phyloP scores from a whole-genome alignment of 768 basidiomycete genomes.

The Suillus tomentosus region DNA sequence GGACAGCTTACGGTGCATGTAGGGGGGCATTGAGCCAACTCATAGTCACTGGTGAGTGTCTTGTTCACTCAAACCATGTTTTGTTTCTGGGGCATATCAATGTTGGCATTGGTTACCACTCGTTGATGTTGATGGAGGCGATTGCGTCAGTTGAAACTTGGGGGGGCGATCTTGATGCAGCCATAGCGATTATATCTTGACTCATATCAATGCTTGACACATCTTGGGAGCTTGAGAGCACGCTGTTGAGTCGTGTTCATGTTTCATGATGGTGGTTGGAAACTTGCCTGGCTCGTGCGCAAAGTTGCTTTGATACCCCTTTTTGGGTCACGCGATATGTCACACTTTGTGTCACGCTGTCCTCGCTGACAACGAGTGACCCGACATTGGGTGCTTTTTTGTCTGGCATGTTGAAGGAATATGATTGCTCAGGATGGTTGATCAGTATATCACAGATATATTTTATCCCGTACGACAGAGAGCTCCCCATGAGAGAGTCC shows the following conservation, averaged over 20 bases:
- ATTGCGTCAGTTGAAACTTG: neutral
- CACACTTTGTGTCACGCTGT: slow-evolving; percentile 1
- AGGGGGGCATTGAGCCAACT: neutral
- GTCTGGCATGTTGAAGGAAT: neutral
- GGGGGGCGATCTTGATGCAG: slow-evolving; percentile 2
- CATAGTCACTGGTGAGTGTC: slow-evolving; percentile 16
- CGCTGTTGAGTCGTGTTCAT: slow-evolving; percentile 15
- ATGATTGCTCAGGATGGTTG: neutral
- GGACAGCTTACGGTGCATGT: slow-evolving; percentile 3
- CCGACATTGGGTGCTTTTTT: neutral
- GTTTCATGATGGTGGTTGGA: slow-evolving; percentile 16
- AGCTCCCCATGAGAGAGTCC: neutral
- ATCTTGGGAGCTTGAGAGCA: slow-evolving; percentile 12
- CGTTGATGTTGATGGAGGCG: slow-evolving; percentile 2
- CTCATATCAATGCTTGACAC: slow-evolving; percentile 14
- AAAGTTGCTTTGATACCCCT: slow-evolving; percentile 14
- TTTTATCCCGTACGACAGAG: neutral
- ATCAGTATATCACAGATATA: slow-evolving; percentile 3
- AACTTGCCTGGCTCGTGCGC: slow-evolving; percentile 16
- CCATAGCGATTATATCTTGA: slow-evolving; percentile 9
- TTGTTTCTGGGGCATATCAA: slow-evolving; percentile 8
- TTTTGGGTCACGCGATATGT: slow-evolving; percentile 12
- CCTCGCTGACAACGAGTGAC: neutral
- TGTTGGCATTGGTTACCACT: neutral
- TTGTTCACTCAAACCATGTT: slow-evolving; percentile 15